Percentiles rank a stretch among this genome's conserved stretches.
Conservation (phyloP, 2,329 filamentous ascomycete species). For the Aspergillus sp. region DNA sequence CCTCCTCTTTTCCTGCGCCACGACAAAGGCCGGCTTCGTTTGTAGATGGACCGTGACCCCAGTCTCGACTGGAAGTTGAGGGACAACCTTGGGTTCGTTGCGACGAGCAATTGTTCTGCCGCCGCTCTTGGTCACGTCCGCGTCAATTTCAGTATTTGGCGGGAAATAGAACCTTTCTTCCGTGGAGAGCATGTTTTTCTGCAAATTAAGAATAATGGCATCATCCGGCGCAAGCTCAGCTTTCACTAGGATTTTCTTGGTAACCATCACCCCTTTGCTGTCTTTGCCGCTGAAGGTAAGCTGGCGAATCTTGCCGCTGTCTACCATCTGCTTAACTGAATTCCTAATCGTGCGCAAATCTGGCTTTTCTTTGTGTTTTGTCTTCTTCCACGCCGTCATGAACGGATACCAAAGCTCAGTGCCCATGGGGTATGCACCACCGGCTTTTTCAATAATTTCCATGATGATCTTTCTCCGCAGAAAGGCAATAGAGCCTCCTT, state of each 20-base stretch:
- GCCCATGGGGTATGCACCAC: constrained; percentile 53
- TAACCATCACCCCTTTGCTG: constrained; percentile 43
- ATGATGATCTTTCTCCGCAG: constrained; percentile 49
- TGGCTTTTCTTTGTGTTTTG: constrained; percentile 41
- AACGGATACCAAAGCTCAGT: constrained; percentile 54
- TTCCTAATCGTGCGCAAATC: constrained; percentile 50
- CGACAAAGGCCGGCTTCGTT: constrained; percentile 28
- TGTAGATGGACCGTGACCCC: constrained; percentile 32
- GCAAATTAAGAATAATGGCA: constrained; percentile 44
- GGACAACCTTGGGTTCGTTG: constrained; percentile 4
- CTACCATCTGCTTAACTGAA: constrained; percentile 47
- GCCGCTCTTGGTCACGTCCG: constrained; percentile 26
- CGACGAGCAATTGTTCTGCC: constrained; percentile 7
- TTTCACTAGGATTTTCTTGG: constrained; percentile 47
- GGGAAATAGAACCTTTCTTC: constrained; percentile 44
- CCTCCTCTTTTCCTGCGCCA: constrained; percentile 22
- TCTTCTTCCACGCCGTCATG: constrained; percentile 47
- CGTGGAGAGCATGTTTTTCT: constrained; percentile 45
- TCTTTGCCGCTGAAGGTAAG: constrained; percentile 49
- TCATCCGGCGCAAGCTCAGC: constrained; percentile 42
- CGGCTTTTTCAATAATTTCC: constrained; percentile 50
- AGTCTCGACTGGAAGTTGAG: constrained; percentile 26
- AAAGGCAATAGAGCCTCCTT: constrained; percentile 40
- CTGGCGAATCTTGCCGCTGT: constrained; percentile 48
- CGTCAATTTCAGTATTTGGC: constrained; percentile 34